Evolutionary conservation across 192 early-diverging fungal species (phyloP).

Genomic region (Umbelopsis vinacea): DNA sequence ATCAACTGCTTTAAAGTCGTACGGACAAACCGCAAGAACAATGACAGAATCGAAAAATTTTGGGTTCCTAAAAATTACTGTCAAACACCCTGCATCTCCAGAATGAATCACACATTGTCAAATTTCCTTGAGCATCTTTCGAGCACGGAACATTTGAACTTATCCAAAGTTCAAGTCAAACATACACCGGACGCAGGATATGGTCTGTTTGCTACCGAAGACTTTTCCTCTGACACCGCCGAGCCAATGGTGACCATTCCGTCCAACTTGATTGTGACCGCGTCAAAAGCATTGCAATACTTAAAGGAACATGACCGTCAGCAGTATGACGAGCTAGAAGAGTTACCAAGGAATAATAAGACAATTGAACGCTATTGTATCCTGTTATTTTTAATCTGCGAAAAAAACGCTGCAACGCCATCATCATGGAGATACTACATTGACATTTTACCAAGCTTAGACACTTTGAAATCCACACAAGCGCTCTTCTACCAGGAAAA

Average conservation of each 20-base stretch:
- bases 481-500: slow-evolving; percentile 44
- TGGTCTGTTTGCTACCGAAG: slow-evolving; percentile 23
- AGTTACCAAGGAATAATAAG: neutral
- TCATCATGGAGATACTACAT: slow-evolving; percentile 58
- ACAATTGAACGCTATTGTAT: slow-evolving; percentile 42
- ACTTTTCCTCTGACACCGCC: neutral
- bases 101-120: neutral
- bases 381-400: slow-evolving; percentile 49
- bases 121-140: neutral
- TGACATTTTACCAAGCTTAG: slow-evolving; percentile 56
- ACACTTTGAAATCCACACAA: slow-evolving; percentile 37
- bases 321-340: neutral
- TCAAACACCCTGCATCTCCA: neutral
- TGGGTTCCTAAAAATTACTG: neutral
- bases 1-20: too few relatives aligned
- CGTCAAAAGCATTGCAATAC: neutral
- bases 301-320: neutral
- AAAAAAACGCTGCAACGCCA: slow-evolving; percentile 18
- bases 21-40: neutral
- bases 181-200: slow-evolving; percentile 26
- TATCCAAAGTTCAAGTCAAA: neutral
- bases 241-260: neutral
- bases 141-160: neutral
- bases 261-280: neutral
- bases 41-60: neutral